Evolutionary conservation across 192 early-diverging fungal genomes (phyloP).

Genomic region (Linnemannia zychae): DNA sequence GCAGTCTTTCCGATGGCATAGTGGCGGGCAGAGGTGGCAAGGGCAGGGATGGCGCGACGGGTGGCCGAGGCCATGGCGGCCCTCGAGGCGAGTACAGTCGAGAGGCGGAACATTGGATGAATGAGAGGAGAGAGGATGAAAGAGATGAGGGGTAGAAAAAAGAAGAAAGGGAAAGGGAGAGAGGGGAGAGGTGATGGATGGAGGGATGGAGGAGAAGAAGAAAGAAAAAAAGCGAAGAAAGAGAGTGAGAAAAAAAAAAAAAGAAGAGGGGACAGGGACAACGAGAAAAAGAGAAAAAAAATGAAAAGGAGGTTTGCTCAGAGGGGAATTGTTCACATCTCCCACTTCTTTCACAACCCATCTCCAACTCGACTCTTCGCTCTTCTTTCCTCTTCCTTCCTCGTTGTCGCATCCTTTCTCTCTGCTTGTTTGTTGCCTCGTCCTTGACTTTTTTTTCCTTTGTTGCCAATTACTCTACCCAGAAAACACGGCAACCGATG

Average conservation of each 20-base stretch:
- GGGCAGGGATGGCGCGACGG: conserved; percentile 43
- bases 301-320: neutral
- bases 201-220: neutral
- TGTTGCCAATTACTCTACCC: neutral
- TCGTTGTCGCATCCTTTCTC: too few relatives aligned
- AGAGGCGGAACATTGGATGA: conserved; percentile 39
- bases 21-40: conserved; percentile 50
- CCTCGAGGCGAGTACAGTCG: conserved; percentile 49
- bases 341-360: too few relatives aligned
- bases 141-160: neutral
- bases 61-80: conserved; percentile 52
- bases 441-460: too few relatives aligned
- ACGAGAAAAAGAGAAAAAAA: neutral
- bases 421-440: too few relatives aligned
- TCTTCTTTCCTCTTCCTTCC: too few relatives aligned
- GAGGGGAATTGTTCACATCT: neutral
- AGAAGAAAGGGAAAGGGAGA: neutral
- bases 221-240: neutral
- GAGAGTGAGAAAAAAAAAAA: neutral
- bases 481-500: neutral
- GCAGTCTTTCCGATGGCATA: conserved; percentile 57
- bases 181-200: neutral
- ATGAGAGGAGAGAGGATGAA: neutral
- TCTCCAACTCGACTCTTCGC: too few relatives aligned
- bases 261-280: neutral